Evolutionary conservation across 2,329 filamentous ascomycete species (phyloP).

Genomic region (Colletotrichum tofieldiae): DNA sequence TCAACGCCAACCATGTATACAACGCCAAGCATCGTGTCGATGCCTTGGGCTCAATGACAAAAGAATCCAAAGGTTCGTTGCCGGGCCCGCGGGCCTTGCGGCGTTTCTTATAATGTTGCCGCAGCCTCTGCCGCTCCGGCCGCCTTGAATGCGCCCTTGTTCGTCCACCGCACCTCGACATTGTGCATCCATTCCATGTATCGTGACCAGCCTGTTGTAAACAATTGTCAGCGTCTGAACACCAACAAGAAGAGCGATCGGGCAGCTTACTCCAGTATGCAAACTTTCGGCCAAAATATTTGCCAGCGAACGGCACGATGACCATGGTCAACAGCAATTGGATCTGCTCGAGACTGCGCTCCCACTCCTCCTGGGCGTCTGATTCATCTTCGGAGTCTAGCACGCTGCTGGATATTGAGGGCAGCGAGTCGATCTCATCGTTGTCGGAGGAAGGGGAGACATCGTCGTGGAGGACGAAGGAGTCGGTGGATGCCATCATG

Average conservation of each 20-base stretch:
- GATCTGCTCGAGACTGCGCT: slow-evolving; percentile 92
- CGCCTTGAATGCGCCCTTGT: slow-evolving; percentile 75
- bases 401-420: slow-evolving; percentile 69
- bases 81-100: too few relatives aligned
- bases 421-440: slow-evolving; percentile 75
- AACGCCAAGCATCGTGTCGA: slow-evolving; percentile 7
- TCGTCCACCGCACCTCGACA: slow-evolving; percentile 79
- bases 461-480: slow-evolving; percentile 66
- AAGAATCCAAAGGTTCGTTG: slow-evolving; percentile 4
- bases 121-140: slow-evolving; percentile 75
- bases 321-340: slow-evolving; percentile 96
- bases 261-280: slow-evolving; percentile 89
- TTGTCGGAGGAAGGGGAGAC: slow-evolving; percentile 64
- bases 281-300: slow-evolving; percentile 94
- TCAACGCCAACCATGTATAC: slow-evolving; percentile 37
- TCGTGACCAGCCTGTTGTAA: slow-evolving; percentile 83
- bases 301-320: slow-evolving; percentile 92
- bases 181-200: slow-evolving; percentile 96
- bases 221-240: not conserved
- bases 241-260: not conserved
- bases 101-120: slow-evolving; percentile 63
- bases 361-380: slow-evolving; percentile 96
- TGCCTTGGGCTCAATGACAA: not conserved
- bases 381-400: slow-evolving; percentile 73
- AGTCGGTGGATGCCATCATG: slow-evolving; percentile 59